These are phyloP conservation scores for Papiliotrema laurentii DNA, from an alignment of 1,284 basidiomycete species.

Conservation along the genomic window DNA sequence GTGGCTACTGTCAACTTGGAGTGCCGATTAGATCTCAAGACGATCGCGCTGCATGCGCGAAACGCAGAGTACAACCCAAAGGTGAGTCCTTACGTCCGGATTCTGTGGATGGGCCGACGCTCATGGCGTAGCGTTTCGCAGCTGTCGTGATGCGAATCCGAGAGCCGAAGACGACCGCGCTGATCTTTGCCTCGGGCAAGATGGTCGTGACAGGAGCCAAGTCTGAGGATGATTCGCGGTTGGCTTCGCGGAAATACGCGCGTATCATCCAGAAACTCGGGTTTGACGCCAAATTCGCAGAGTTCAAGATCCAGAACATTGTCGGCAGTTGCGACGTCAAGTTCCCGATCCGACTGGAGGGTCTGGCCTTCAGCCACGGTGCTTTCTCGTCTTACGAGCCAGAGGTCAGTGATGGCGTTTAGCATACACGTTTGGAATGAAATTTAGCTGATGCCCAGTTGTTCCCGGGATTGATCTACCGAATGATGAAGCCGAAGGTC, in stretches of 20 bases:
- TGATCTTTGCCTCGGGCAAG: slow-evolving; percentile 99
- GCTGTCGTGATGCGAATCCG: slow-evolving; percentile 99
- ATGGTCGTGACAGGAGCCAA: slow-evolving; percentile 99
- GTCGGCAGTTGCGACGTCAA: slow-evolving; percentile 98
- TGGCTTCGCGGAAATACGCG: slow-evolving; percentile 98
- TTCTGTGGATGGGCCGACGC: background rate
- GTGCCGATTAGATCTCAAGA: slow-evolving; percentile 95
- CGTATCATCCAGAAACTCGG: slow-evolving; percentile 99
- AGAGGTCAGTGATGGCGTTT: slow-evolving; percentile 61
- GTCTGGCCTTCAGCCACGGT: slow-evolving; percentile 95
- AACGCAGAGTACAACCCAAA: slow-evolving; percentile 99
- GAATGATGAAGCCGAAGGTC: slow-evolving; percentile 99
- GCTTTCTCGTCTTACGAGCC: slow-evolving; percentile 98
- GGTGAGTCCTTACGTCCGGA: slow-evolving; percentile 75
- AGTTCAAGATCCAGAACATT: slow-evolving; percentile 99
- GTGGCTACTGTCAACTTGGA: slow-evolving; percentile 99
- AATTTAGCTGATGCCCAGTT: slow-evolving; percentile 54
- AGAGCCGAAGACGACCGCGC: slow-evolving; percentile 97
- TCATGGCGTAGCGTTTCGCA: slow-evolving; percentile 81
- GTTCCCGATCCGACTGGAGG: slow-evolving; percentile 98
- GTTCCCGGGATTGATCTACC: slow-evolving; percentile 98
- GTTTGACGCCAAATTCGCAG: slow-evolving; percentile 98
- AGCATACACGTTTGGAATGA: background rate
- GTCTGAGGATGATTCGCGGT: slow-evolving; percentile 93
- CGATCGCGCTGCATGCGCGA: slow-evolving; percentile 93